These are phyloP conservation scores for Hortiboletus flavorubellus DNA, from an alignment of 768 basidiomycete species.

Conservation along the genomic window DNA sequence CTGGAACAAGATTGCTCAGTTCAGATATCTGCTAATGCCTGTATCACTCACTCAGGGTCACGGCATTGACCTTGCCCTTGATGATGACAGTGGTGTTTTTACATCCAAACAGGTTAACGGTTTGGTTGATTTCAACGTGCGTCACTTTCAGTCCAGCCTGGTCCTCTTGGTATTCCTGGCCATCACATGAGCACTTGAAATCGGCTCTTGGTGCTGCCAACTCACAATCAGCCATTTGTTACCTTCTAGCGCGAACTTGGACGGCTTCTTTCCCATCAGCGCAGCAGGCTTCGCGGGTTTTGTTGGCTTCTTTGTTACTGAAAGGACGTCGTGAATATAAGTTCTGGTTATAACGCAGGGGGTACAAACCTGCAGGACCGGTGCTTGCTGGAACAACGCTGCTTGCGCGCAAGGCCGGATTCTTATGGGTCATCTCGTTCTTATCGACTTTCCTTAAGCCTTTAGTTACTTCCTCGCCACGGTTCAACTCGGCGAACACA, in stretches of 20 bases:
- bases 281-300: conserved; percentile 85
- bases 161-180: conserved; percentile 89
- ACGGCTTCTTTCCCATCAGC: conserved; percentile 84
- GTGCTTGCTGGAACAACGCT: conserved; percentile 48
- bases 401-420: conserved; percentile 72
- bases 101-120: conserved; percentile 87
- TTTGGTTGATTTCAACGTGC: conserved; percentile 73
- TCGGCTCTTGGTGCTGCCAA: conserved; percentile 1
- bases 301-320: conserved; percentile 58
- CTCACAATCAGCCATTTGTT: conserved; percentile 91
- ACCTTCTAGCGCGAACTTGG: conserved; percentile 86
- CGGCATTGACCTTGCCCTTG: conserved; percentile 93
- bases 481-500: conserved; percentile 89
- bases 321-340: not conserved
- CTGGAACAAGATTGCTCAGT: conserved; percentile 38
- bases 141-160: conserved; percentile 70
- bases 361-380: conserved; percentile 30
- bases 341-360: conserved; percentile 12
- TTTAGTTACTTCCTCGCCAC: conserved; percentile 86
- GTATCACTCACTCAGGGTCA: conserved; percentile 67
- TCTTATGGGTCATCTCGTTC: conserved; percentile 99
- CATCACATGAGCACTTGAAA: conserved; percentile 1
- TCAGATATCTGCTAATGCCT: not conserved
- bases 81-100: conserved; percentile 80
- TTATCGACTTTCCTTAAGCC: conserved; percentile 90